These are phyloP conservation scores for Pisolithus albus DNA, from an alignment of 768 basidiomycete genomes.

Conservation along the genomic window DNA sequence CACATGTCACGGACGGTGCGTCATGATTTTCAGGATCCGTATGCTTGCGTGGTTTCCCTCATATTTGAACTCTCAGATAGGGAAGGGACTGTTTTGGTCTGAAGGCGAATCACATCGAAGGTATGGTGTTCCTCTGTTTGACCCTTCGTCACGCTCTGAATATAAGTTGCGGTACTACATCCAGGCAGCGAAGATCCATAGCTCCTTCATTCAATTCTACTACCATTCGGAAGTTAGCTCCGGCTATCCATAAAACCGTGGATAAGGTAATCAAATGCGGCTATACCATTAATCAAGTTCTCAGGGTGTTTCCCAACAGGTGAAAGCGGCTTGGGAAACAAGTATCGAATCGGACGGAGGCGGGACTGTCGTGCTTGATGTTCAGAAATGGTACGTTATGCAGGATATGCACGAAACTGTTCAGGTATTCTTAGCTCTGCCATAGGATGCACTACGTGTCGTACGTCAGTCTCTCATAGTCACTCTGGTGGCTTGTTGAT, in stretches of 20 bases:
- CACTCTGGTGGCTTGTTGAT: not conserved
- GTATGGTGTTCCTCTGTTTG: not conserved
- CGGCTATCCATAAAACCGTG: constrained; percentile 22
- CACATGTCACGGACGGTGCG: constrained; percentile 30
- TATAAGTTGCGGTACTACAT: not conserved
- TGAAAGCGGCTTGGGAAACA: constrained; percentile 24
- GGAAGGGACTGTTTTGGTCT: not conserved
- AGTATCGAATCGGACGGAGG: constrained; percentile 15
- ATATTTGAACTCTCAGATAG: constrained; percentile 18
- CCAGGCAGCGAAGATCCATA: constrained; percentile 21
- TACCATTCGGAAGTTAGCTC: constrained; percentile 16
- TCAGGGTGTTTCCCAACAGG: constrained; percentile 15
- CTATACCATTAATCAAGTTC: not conserved
- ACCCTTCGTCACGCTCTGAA: not conserved
- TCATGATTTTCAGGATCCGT: not conserved
- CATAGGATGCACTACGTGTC: constrained; percentile 31
- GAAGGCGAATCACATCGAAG: not conserved
- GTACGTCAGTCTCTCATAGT: constrained; percentile 9
- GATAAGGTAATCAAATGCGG: constrained; percentile 14
- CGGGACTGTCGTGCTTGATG: constrained; percentile 26
- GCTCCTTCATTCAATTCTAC: constrained; percentile 22
- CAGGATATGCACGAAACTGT: not conserved
- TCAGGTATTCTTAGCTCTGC: not conserved
- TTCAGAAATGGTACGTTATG: constrained; percentile 25
- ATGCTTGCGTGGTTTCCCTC: not conserved